Conservation (phyloP, 2,329 filamentous ascomycete species). For the Colletotrichum scovillei region DNA sequence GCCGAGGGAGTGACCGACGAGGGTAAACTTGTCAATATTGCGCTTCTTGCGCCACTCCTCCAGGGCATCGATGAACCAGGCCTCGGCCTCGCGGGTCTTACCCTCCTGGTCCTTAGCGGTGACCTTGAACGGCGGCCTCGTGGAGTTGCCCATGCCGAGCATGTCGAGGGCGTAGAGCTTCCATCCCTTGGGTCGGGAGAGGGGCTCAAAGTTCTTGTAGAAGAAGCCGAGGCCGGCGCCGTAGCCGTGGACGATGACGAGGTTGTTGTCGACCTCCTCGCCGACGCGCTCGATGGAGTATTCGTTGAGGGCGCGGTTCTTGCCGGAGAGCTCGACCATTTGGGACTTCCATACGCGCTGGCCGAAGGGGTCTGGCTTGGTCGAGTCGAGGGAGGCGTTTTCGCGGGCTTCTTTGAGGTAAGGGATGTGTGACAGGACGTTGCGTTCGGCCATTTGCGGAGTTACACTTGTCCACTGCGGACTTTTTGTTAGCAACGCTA, state of each 20-base stretch:
- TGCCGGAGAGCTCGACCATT: conserved; percentile 86
- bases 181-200: conserved; percentile 84
- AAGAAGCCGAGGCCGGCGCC: conserved; percentile 97
- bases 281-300: conserved; percentile 88
- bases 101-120: conserved; percentile 82
- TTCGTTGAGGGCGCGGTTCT: conserved; percentile 90
- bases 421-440: conserved; percentile 87
- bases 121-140: conserved; percentile 69
- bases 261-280: conserved; percentile 82
- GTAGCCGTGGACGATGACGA: conserved; percentile 97
- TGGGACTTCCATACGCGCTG: conserved; percentile 87
- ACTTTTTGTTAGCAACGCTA: conserved; percentile 33
- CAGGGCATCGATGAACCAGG: conserved; percentile 94
- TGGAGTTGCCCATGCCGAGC: conserved; percentile 46
- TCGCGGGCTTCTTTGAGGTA: conserved; percentile 82
- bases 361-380: conserved; percentile 78
- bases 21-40: conserved; percentile 92
- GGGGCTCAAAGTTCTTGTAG: conserved; percentile 95
- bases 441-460: conserved; percentile 85
- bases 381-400: conserved; percentile 60
- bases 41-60: conserved; percentile 94
- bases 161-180: conserved; percentile 78
- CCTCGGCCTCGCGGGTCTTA: conserved; percentile 89
- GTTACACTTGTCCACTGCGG: conserved; percentile 86
- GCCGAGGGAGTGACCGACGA: conserved; percentile 92